Evolutionary conservation across 148 eudicot species (phyloP).

Genomic region (Amaranthus hypochondriacus): DNA sequence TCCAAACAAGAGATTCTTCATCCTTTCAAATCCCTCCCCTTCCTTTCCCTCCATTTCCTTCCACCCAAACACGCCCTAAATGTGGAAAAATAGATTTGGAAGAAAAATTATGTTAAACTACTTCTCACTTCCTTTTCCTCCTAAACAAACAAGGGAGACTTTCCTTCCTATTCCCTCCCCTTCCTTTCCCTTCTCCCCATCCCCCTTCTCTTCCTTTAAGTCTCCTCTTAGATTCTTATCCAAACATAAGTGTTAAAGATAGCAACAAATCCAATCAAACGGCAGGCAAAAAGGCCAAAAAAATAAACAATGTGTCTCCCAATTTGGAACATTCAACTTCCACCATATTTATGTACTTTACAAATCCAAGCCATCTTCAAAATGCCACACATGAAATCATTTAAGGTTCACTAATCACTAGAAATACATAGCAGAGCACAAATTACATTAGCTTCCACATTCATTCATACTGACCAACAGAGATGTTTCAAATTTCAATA

Average conservation of each 20-base stretch:
- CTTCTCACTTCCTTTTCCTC: too few species aligned
- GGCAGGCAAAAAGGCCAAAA: constrained; percentile 1
- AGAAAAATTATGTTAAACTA: too few species aligned
- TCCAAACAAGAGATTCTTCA: too few species aligned
- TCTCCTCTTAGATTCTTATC: too few species aligned
- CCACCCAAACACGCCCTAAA: too few species aligned
- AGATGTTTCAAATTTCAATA: background rate
- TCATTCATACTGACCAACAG: background rate
- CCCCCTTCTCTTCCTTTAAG: background rate
- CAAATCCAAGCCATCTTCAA: background rate
- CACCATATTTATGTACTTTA: background rate
- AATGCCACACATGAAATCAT: background rate
- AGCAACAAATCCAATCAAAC: background rate
- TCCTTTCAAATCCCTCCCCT: too few species aligned
- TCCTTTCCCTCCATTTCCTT: too few species aligned
- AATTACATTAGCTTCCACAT: background rate
- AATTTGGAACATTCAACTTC: background rate
- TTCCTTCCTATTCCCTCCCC: too few species aligned
- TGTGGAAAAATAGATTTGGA: too few species aligned
- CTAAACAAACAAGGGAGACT: background rate
- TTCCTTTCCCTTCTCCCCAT: too few species aligned
- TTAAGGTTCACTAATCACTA: background rate
- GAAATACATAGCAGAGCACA: background rate
- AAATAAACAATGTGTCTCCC: background rate
- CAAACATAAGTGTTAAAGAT: too few species aligned